Conservation (phyloP, 257 asterid species). For the Fraxinus americana region DNA sequence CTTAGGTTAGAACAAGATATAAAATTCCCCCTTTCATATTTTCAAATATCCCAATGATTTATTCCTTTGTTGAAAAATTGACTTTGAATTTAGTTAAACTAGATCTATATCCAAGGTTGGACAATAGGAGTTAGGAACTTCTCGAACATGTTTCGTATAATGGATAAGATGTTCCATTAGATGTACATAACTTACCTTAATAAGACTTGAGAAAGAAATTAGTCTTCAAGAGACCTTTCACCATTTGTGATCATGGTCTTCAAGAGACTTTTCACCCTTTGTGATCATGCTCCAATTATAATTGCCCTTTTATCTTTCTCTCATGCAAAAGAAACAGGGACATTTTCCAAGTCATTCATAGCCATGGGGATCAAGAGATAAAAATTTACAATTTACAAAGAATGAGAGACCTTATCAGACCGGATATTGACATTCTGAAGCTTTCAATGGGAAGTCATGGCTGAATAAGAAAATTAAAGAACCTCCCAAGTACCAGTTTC, state of each 20-base stretch:
- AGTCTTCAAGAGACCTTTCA: no score
- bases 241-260: no score
- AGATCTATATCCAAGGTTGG: no score
- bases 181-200: no score
- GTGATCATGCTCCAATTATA: conserved; percentile 3
- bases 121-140: background rate
- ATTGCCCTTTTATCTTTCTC: background rate
- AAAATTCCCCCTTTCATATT: no score
- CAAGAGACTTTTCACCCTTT: no score
- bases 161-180: background rate
- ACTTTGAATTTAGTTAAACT: no score
- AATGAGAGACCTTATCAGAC: background rate
- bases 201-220: no score
- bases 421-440: background rate
- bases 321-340: background rate
- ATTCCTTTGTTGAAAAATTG: no score
- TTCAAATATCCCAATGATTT: no score
- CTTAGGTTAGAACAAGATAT: no score
- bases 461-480: background rate
- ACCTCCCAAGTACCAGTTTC: no score
- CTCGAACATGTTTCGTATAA: background rate
- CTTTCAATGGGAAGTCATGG: background rate
- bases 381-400: conserved; percentile 22
- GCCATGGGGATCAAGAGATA: background rate
- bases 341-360: background rate